Evolutionary conservation across 2,329 filamentous ascomycete species (phyloP).

Genomic region (Neopestalotiopsis sp.): DNA sequence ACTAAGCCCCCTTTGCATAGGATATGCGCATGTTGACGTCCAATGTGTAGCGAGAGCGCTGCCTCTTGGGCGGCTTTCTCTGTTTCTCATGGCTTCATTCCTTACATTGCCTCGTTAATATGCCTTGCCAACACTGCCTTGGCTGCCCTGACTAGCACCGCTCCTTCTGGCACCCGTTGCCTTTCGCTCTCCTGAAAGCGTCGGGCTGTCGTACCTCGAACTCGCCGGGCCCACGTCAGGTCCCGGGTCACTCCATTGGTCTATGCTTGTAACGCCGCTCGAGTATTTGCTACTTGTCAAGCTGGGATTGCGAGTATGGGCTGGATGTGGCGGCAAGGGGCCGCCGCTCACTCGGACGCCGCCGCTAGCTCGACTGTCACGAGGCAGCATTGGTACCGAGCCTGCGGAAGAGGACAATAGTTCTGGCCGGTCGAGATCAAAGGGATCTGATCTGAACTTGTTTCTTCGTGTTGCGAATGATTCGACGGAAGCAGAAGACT

Average conservation of each 20-base stretch:
- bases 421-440: slow-evolving; percentile 65
- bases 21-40: neutral
- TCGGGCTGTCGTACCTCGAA: slow-evolving; percentile 35
- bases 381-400: slow-evolving; percentile 29
- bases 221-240: slow-evolving; percentile 54
- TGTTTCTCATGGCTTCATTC: neutral
- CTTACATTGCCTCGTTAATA: slow-evolving; percentile 14
- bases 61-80: neutral
- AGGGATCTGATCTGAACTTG: slow-evolving; percentile 68
- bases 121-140: slow-evolving; percentile 40
- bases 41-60: neutral
- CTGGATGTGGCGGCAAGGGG: slow-evolving; percentile 33
- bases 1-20: neutral
- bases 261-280: slow-evolving; percentile 50
- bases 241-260: slow-evolving; percentile 58
- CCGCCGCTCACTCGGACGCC: slow-evolving; percentile 22
- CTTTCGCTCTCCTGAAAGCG: slow-evolving; percentile 24
- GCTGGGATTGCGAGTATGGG: slow-evolving; percentile 44
- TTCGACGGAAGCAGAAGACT: slow-evolving; percentile 46
- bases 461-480: slow-evolving; percentile 52
- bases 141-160: slow-evolving; percentile 31
- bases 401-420: slow-evolving; percentile 40
- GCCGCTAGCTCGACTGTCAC: slow-evolving; percentile 22
- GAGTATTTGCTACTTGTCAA: slow-evolving; percentile 48
- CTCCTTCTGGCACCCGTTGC: slow-evolving; percentile 23